A percentile compares a stretch with the other conserved stretches of the same genome.
These are phyloP conservation scores for Mytilinidion resinicola DNA, from an alignment of 495 filamentous ascomycete genomes.

Conservation along the genomic window DNA sequence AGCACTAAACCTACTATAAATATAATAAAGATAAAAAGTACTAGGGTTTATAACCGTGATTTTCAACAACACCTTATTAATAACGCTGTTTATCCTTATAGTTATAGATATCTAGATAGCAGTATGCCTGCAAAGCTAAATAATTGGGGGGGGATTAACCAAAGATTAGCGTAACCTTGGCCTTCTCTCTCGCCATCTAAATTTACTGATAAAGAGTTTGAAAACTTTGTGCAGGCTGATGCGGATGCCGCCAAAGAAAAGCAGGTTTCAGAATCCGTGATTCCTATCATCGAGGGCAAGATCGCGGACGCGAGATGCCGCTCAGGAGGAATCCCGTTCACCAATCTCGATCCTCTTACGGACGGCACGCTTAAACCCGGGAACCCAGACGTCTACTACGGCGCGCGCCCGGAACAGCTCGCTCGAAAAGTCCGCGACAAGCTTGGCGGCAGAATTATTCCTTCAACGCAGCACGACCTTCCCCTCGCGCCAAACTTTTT, in stretches of 20 bases:
- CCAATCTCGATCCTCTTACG: constrained; percentile 34
- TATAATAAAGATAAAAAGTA: constrained; percentile 19
- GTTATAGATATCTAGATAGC: constrained; percentile 23
- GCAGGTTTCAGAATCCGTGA: constrained; percentile 26
- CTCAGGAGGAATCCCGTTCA: constrained; percentile 30
- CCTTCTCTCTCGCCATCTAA: constrained; percentile 39
- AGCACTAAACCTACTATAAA: constrained; percentile 18
- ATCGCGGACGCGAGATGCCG: constrained; percentile 13
- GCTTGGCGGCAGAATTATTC: constrained; percentile 33
- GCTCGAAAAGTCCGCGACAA: constrained; percentile 23
- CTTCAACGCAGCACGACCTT: constrained; percentile 33
- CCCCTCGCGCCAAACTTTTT: constrained; percentile 41
- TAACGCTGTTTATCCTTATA: constrained; percentile 19
- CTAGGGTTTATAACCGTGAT: constrained; percentile 17
- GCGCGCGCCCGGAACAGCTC: constrained; percentile 31
- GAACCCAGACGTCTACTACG: constrained; percentile 40
- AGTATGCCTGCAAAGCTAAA: constrained; percentile 10
- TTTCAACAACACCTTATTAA: constrained; percentile 29
- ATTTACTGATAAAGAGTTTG: constrained; percentile 32
- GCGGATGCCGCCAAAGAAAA: constrained; percentile 28
- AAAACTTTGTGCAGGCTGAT: constrained; percentile 30
- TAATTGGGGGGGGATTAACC: constrained; percentile 24
- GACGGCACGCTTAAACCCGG: constrained; percentile 31
- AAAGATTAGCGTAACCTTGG: constrained; percentile 29
- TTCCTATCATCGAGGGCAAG: constrained; percentile 36